Percentiles rank a stretch among this genome's conserved stretches.
Conservation (phyloP, 208 protist species). For the Crithidia brevicula region DNA sequence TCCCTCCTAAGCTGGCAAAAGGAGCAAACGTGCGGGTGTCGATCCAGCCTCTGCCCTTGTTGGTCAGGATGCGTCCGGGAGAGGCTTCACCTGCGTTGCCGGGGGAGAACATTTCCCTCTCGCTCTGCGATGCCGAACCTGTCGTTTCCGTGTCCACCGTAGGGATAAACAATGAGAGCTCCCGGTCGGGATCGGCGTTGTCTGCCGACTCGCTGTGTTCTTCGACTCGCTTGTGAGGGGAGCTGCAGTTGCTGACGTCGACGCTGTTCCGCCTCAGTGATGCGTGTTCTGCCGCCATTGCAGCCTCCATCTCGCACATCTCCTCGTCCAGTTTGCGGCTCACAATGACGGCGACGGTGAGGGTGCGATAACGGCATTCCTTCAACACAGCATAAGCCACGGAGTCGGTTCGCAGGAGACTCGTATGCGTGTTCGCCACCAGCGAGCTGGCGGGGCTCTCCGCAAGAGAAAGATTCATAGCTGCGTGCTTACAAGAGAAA, state of each 20-base stretch:
- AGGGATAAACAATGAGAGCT: conserved; percentile 16
- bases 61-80: background rate
- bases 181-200: conserved; percentile 1
- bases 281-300: background rate
- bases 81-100: background rate
- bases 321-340: conserved; percentile 7
- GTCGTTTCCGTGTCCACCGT: conserved; percentile 6
- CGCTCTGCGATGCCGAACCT: background rate
- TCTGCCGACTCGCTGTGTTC: background rate
- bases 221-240: background rate
- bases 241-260: background rate
- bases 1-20: background rate
- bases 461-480: background rate
- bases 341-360: conserved; percentile 3
- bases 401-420: conserved; percentile 2
- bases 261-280: background rate
- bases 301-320: conserved; percentile 17
- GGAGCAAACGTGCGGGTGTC: background rate
- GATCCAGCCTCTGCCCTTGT: background rate
- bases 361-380: conserved; percentile 22
- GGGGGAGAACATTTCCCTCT: background rate
- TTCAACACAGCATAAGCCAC: conserved; percentile 19
- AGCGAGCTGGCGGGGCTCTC: background rate
- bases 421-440: background rate
- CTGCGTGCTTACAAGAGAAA: too few relatives aligned